These are phyloP conservation scores for Hygrocybe punicea DNA, from an alignment of 768 basidiomycete species.

Conservation along the genomic window DNA sequence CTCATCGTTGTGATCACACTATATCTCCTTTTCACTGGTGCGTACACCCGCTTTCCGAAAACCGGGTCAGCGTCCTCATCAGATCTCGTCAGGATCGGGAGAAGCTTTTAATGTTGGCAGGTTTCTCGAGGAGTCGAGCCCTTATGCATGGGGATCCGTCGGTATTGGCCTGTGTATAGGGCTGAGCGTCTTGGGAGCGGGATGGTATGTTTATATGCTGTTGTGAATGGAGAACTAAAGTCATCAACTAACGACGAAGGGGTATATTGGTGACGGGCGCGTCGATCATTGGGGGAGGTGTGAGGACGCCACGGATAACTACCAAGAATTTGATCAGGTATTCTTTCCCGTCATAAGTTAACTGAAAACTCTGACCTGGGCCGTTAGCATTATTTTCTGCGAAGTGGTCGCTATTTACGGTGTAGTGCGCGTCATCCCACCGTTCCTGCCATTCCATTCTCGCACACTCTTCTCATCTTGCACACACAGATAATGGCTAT, in stretches of 20 bases:
- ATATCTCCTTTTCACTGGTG: constrained; percentile 89
- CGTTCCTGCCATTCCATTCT: not conserved
- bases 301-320: constrained; percentile 86
- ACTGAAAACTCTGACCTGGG: not conserved
- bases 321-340: constrained; percentile 98
- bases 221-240: constrained; percentile 4
- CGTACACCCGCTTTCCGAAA: constrained; percentile 17
- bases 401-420: constrained; percentile 99
- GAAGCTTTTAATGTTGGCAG: constrained; percentile 92
- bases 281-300: constrained; percentile 96
- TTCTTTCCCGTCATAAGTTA: not conserved
- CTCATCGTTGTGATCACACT: constrained; percentile 64
- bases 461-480: not conserved
- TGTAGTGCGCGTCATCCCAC: constrained; percentile 61
- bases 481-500: constrained; percentile 82
- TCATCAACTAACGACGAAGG: constrained; percentile 45
- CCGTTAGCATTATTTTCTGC: constrained; percentile 90
- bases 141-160: constrained; percentile 87
- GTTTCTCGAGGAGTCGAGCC: constrained; percentile 91
- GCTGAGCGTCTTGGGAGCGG: constrained; percentile 89
- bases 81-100: constrained; percentile 58
- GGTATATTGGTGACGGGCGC: constrained; percentile 96
- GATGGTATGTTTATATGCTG: constrained; percentile 63
- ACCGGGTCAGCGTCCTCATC: not conserved
- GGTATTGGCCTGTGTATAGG: constrained; percentile 94